Conservation (phyloP, 768 basidiomycete species). For the Xerocomellus intermedius region DNA sequence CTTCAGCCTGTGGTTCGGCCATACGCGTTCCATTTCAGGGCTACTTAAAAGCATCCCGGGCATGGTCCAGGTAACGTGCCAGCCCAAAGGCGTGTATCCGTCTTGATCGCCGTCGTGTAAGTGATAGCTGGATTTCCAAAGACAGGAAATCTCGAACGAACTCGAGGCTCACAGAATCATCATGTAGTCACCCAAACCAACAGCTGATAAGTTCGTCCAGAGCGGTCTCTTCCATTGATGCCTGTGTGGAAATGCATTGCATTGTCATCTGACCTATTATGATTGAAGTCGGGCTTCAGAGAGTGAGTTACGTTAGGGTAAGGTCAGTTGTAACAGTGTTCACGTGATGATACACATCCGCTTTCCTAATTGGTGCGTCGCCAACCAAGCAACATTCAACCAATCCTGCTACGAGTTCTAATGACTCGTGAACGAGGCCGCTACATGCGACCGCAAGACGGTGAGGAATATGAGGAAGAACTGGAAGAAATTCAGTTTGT, state of each 20-base stretch:
- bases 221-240: neutral
- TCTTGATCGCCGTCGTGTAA: slow-evolving; percentile 25
- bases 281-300: neutral
- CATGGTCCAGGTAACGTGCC: slow-evolving; percentile 8
- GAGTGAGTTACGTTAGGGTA: neutral
- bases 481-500: slow-evolving; percentile 63
- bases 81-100: slow-evolving; percentile 20
- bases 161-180: slow-evolving; percentile 1
- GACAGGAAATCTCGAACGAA: slow-evolving; percentile 8
- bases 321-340: neutral
- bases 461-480: slow-evolving; percentile 59
- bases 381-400: neutral
- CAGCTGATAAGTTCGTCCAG: neutral
- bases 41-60: neutral
- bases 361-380: neutral
- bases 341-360: slow-evolving; percentile 20
- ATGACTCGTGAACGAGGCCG: slow-evolving; percentile 25
- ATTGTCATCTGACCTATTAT: neutral
- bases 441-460: slow-evolving; percentile 24
- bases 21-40: slow-evolving; percentile 12
- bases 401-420: neutral
- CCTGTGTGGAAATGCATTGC: neutral
- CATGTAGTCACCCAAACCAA: neutral
- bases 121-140: slow-evolving; percentile 3
- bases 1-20: slow-evolving; percentile 5